Percentiles rank a stretch among this genome's conserved stretches.
Conservation (phyloP, 2,329 filamentous ascomycete genomes). For the Magnaporthales sp. region DNA sequence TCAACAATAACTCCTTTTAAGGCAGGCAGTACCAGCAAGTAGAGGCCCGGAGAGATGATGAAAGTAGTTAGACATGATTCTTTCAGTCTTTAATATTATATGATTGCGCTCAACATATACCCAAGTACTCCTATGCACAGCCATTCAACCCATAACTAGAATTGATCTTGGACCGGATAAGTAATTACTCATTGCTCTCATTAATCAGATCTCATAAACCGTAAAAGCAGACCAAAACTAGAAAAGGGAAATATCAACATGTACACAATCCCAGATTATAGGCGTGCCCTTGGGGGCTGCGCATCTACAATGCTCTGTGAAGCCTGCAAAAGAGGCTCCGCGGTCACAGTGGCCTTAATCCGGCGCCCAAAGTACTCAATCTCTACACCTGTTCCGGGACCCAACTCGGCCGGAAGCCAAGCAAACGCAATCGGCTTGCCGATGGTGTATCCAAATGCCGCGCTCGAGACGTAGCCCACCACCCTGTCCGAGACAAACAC, state of each 20-base stretch:
- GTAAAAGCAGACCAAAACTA: neutral
- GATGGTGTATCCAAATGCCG: slow-evolving; percentile 51
- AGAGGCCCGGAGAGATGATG: no score
- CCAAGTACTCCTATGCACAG: no score
- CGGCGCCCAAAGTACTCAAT: slow-evolving; percentile 52
- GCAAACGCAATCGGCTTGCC: slow-evolving; percentile 51
- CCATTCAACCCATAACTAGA: no score
- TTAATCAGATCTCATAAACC: neutral
- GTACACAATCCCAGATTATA: neutral
- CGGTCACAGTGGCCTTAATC: slow-evolving; percentile 42
- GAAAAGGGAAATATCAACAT: neutral
- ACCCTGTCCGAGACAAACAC: slow-evolving; percentile 39
- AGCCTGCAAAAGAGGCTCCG: slow-evolving; percentile 31
- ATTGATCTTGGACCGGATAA: no score
- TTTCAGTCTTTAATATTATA: no score
- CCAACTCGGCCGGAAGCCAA: slow-evolving; percentile 39
- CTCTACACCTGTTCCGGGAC: slow-evolving; percentile 41
- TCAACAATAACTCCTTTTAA: no score
- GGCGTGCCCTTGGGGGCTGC: neutral
- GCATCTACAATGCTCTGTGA: neutral
- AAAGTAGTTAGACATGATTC: no score
- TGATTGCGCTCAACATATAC: no score
- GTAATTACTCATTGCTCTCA: neutral
- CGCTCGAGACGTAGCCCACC: slow-evolving; percentile 50
- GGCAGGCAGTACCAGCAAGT: no score